These are phyloP conservation scores for Asclepias syriaca DNA, from an alignment of 257 asterid species.

Conservation along the genomic window DNA sequence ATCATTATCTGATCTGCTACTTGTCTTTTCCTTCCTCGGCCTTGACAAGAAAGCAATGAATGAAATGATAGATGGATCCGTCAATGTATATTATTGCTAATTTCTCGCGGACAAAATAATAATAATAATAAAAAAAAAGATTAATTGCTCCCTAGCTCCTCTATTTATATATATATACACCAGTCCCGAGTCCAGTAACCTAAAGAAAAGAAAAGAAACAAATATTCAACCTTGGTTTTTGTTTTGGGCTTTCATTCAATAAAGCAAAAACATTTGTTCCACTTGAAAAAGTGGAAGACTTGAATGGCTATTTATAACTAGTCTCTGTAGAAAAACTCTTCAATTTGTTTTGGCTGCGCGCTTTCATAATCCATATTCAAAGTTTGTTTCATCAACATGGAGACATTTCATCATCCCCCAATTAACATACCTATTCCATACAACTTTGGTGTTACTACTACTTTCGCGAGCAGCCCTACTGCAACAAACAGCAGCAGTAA, in stretches of 20 bases:
- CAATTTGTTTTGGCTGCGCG: not conserved
- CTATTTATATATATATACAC: slow-evolving; percentile 12
- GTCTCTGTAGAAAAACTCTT: not conserved
- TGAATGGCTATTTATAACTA: not conserved
- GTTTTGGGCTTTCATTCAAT: slow-evolving; percentile 6
- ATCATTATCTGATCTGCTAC: slow-evolving; percentile 17
- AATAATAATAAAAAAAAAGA: slow-evolving; percentile 1
- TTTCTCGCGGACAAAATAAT: slow-evolving; percentile 20
- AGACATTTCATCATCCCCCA: slow-evolving; percentile 48
- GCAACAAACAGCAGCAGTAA: too few relatives aligned
- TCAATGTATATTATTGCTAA: slow-evolving; percentile 44
- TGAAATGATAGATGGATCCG: slow-evolving; percentile 69
- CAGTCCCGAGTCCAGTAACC: slow-evolving; percentile 9
- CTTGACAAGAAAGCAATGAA: slow-evolving; percentile 74
- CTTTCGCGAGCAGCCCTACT: not conserved
- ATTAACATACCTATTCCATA: slow-evolving; percentile 40
- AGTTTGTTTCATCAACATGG: slow-evolving; percentile 37
- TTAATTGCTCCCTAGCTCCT: slow-evolving; percentile 19
- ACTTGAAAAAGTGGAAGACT: slow-evolving; percentile 3
- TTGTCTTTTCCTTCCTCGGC: slow-evolving; percentile 69
- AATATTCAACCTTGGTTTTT: slow-evolving; percentile 24
- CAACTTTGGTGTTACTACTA: slow-evolving; percentile 25
- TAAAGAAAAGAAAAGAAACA: slow-evolving; percentile 16
- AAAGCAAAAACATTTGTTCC: slow-evolving; percentile 12
- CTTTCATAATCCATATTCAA: not conserved